phyloP scores from a whole-genome alignment of 306 rosid genomes.

The Cicer yamashitae region DNA sequence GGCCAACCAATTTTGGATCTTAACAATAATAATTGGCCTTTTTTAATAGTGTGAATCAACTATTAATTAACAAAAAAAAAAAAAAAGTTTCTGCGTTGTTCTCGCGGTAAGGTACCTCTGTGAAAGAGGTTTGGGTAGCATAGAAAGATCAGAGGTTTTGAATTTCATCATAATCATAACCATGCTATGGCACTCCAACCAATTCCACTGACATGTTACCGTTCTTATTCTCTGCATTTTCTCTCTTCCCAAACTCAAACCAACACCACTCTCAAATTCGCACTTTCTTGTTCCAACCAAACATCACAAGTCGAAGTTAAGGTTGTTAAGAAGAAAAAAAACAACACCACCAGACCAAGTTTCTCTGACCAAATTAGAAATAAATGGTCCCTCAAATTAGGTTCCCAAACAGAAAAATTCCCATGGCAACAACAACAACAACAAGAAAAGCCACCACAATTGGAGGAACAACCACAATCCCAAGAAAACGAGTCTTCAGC shows the following conservation, averaged over 20 bases:
- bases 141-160: neutral
- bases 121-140: neutral
- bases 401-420: conserved; percentile 61
- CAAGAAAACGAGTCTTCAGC: conserved; percentile 31
- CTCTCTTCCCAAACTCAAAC: conserved; percentile 29
- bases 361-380: conserved; percentile 72
- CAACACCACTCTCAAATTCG: conserved; percentile 47
- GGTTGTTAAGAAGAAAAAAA: conserved; percentile 61
- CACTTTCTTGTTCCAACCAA: conserved; percentile 64
- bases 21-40: too few relatives aligned
- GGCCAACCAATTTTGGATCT: too few relatives aligned
- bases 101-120: neutral
- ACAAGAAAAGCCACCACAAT: conserved; percentile 12
- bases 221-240: conserved; percentile 52
- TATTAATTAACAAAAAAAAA: neutral
- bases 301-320: conserved; percentile 47
- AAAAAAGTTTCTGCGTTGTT: neutral
- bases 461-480: conserved; percentile 4
- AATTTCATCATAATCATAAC: neutral
- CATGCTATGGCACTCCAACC: conserved; percentile 67
- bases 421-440: conserved; percentile 69
- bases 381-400: conserved; percentile 76
- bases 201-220: conserved; percentile 44
- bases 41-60: too few relatives aligned
- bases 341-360: conserved; percentile 73